Base-by-base conservation (phyloP, 441 rosid species). In the Erodium texanum region DNA sequence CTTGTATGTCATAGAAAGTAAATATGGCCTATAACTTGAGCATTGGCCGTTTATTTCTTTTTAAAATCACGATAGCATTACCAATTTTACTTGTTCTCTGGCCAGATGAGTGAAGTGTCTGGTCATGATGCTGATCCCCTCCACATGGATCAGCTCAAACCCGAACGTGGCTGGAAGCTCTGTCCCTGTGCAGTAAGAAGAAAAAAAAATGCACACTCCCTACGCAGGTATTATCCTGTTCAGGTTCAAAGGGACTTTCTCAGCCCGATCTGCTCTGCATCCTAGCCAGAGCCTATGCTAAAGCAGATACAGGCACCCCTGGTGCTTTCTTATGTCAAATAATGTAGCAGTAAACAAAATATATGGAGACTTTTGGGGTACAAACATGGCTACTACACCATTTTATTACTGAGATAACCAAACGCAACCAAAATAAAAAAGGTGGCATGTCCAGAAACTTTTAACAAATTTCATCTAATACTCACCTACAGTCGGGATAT, bases 181-280 rank as follows among this genome's bases (percentile, higher is more conserved):
- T 77, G 9, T 5, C 9, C 20, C 20, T 16, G 76, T 74, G 73
- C 79, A 85, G 81, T 75, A 64, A 67, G 69, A 70, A 32, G 68
- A 24, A 77, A 78, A 78, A 54, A 79, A 79, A 82, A 73, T 54
- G 96, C 97, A 94, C 96, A 68, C 97, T 94, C 97, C 99, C 97
- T 91, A 84, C 96, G 99, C 99, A 89, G 96, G 99, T 78, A 91
- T 94, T 91, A 89, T 80, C 99, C 96, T 88, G 99, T 84, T 94
- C 97, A 91, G 99, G 99, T 91, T 89, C 99, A 77, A 91, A 94
- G 97, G 99, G 96, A 89, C 97, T 89, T 84, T 94, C 99, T 89
- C 97, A 89, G 99, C 99, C 96, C 83, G 83, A 71, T 72, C 84
- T 76, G 71, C 84, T 77, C 34, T 9, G 45, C 76, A 63, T 43